A percentile compares a stretch with the other conserved stretches of the same genome.
These are phyloP conservation scores for Sporobolomyces pararoseus DNA, from an alignment of 768 basidiomycete genomes.

Conservation along the genomic window DNA sequence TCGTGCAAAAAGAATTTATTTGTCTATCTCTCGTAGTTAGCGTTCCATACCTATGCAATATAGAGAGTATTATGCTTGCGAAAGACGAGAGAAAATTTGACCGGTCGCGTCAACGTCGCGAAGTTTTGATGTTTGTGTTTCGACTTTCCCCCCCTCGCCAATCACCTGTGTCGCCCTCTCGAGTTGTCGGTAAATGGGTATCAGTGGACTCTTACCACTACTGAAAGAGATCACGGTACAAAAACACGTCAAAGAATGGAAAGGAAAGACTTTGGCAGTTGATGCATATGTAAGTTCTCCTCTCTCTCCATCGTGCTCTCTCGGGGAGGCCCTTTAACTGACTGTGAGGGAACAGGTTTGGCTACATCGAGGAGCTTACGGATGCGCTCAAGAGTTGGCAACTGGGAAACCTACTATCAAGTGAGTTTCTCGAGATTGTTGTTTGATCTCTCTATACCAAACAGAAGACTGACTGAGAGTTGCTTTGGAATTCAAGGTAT, in stretches of 20 bases:
- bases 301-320: neutral
- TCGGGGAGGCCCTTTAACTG: neutral
- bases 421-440: slow-evolving; percentile 54
- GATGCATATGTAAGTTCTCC: slow-evolving; percentile 74
- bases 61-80: too few species aligned
- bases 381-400: slow-evolving; percentile 85
- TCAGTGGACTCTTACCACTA: slow-evolving; percentile 80
- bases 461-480: neutral
- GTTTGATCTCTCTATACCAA: neutral
- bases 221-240: slow-evolving; percentile 82
- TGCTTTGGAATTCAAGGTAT: slow-evolving; percentile 69
- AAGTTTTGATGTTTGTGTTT: too few species aligned
- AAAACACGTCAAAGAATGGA: slow-evolving; percentile 65
- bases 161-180: neutral
- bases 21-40: too few species aligned
- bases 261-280: slow-evolving; percentile 61
- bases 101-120: too few species aligned
- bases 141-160: neutral
- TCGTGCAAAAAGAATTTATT: too few species aligned
- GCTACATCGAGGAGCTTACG: slow-evolving; percentile 66
- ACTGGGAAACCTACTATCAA: slow-evolving; percentile 76
- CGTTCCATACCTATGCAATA: too few species aligned
- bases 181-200: slow-evolving; percentile 57
- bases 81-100: too few species aligned
- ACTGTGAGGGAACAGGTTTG: slow-evolving; percentile 38